Evolutionary conservation across 1,284 basidiomycete species (phyloP).

Genomic region (Cystobasidium pallidum): DNA sequence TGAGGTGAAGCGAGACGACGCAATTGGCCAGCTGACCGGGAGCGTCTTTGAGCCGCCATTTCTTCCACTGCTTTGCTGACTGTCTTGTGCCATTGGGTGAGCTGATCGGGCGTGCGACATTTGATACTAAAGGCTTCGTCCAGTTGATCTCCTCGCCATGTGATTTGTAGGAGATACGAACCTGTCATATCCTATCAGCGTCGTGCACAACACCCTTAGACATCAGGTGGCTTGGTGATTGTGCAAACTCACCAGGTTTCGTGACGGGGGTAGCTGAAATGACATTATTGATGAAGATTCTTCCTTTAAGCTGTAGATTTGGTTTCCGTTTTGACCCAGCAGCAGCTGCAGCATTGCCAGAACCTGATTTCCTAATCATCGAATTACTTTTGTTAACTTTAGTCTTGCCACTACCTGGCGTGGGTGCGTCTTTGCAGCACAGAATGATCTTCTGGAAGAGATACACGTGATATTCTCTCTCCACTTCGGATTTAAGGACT

Average conservation of each 20-base stretch:
- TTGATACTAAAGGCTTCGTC: slow-evolving; percentile 89
- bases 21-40: slow-evolving; percentile 45
- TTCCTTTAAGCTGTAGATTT: slow-evolving; percentile 81
- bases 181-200: slow-evolving; percentile 44
- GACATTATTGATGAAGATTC: slow-evolving; percentile 97
- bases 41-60: slow-evolving; percentile 63
- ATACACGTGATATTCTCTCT: slow-evolving; percentile 98
- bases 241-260: slow-evolving; percentile 51
- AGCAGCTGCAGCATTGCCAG: slow-evolving; percentile 62
- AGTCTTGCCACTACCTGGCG: slow-evolving; percentile 57
- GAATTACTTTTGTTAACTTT: slow-evolving; percentile 57
- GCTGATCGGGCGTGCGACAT: slow-evolving; percentile 89
- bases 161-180: slow-evolving; percentile 69
- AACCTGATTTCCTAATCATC: slow-evolving; percentile 56
- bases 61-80: slow-evolving; percentile 83
- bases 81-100: slow-evolving; percentile 86
- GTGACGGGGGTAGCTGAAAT: slow-evolving; percentile 68
- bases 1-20: slow-evolving; percentile 49
- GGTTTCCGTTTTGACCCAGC: slow-evolving; percentile 32
- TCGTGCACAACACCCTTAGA: neutral
- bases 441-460: slow-evolving; percentile 98
- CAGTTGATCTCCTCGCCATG: slow-evolving; percentile 79
- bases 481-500: slow-evolving; percentile 94
- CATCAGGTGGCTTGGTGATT: slow-evolving; percentile 59
- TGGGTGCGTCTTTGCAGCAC: slow-evolving; percentile 85